Evolutionary conservation across 1,284 basidiomycete genomes (phyloP).

Genomic region (Mycena citricolor): DNA sequence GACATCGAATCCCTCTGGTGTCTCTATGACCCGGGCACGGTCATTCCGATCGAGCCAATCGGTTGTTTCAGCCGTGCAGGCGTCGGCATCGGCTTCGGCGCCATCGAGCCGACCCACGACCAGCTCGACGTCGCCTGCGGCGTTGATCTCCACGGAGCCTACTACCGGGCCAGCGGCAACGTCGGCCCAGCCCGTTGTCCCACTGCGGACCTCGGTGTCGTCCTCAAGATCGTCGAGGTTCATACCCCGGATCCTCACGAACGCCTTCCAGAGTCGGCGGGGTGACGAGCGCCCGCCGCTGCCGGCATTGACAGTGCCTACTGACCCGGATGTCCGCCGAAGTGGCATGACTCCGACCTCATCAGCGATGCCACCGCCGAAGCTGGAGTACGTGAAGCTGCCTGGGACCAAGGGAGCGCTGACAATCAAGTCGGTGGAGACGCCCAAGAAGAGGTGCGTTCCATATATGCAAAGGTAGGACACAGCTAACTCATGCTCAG

Average conservation of each 20-base stretch:
- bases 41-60: slow-evolving; percentile 39
- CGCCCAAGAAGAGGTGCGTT: slow-evolving; percentile 76
- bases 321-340: slow-evolving; percentile 36
- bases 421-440: slow-evolving; percentile 82
- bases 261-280: slow-evolving; percentile 58
- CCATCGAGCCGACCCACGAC: slow-evolving; percentile 16
- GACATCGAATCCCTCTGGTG: slow-evolving; percentile 12
- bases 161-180: slow-evolving; percentile 30
- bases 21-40: slow-evolving; percentile 12
- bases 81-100: slow-evolving; percentile 20
- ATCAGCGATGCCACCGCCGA: slow-evolving; percentile 66
- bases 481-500: slow-evolving; percentile 36
- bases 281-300: slow-evolving; percentile 52
- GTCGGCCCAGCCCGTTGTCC: slow-evolving; percentile 28
- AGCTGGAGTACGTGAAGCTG: slow-evolving; percentile 85
- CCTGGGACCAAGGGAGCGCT: slow-evolving; percentile 86
- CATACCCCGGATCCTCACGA: slow-evolving; percentile 67
- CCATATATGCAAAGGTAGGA: not conserved
- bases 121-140: slow-evolving; percentile 25
- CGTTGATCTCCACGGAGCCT: slow-evolving; percentile 30
- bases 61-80: slow-evolving; percentile 28
- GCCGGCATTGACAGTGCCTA: slow-evolving; percentile 28
- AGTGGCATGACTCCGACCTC: slow-evolving; percentile 34
- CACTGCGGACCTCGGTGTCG: too few relatives aligned
- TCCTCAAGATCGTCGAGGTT: slow-evolving; percentile 56